Base-by-base conservation (phyloP, 73 alveolate genomes). In the Paramecium pentaurelia region DNA sequence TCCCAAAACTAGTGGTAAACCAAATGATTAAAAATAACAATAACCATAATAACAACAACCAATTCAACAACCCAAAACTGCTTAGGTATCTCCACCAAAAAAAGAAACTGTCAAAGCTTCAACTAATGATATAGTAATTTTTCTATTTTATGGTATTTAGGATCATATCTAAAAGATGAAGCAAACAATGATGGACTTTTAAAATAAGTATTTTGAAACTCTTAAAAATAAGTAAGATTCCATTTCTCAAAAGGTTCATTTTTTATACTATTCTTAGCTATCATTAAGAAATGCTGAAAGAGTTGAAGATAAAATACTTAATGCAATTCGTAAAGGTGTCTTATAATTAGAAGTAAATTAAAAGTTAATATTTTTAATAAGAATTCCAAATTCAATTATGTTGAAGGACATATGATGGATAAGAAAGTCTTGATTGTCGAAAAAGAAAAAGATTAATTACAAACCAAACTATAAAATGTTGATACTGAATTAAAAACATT, bases 401-500 rank as follows among this genome's bases (percentile, higher is more conserved):
- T 80, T 18, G 91, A 80, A 20, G 91, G 91, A 20, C 91, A 80
- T 22, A 80, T 80, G 91, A 40, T 80, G 91, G 91, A 80, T 49
- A 80, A 80, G 37, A 80, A 80, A 25, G 91, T 80, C 34, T 80
- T 80, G 77, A 80, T 38, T 25, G 91, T 80, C 7, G 91, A 80
- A 44, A 80, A 80, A 22, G 91, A 80, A 44, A 80, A 80, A 22
- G 91, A 80, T 47, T 32, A 80, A 47, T 45, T 80, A 18, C 34
- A 80, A 49, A 80, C 75, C 14, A 80, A 80, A 44, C 32, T 80
- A 80, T 42, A 80, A 49, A 80, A 80, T 47, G 58, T 80, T 47
- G 91, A 80, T 36, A 4, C 71, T 49, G 91, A 80, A 49, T 80
- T 80, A 18, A 80, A 42, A 12, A 80, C 91, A 11, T 54, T 80